A percentile compares a stretch with the other conserved stretches of the same genome.
Evolutionary conservation across 202 grass and related monocot species (phyloP).

Genomic region (Zoysia matrella): DNA sequence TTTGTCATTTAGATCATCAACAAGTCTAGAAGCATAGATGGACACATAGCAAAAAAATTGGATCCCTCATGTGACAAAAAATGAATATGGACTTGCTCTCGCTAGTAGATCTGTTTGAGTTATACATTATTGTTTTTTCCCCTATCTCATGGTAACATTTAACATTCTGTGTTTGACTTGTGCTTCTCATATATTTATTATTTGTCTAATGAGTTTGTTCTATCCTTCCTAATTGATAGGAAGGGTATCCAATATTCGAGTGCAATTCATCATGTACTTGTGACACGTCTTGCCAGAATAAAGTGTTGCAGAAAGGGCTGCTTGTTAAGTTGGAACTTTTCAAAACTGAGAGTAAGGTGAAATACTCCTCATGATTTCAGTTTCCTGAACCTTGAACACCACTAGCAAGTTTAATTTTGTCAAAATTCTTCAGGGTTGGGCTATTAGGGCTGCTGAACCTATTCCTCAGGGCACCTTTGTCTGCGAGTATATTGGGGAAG

Average conservation of each 20-base stretch:
- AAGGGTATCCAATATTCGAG: conserved; percentile 87
- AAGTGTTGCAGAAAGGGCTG: conserved; percentile 92
- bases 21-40: neutral
- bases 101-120: conserved; percentile 5
- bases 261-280: conserved; percentile 90
- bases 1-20: neutral
- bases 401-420: conserved; percentile 38
- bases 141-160: conserved; percentile 7
- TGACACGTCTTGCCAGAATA: conserved; percentile 78
- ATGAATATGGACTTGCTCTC: conserved; percentile 24
- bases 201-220: conserved; percentile 19
- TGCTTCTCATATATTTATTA: conserved; percentile 17
- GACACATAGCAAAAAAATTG: neutral
- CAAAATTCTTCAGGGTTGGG: conserved; percentile 84
- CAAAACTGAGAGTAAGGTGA: conserved; percentile 89
- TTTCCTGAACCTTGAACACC: conserved; percentile 10
- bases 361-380: conserved; percentile 17
- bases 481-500: conserved; percentile 47
- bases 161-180: conserved; percentile 9
- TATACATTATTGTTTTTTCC: conserved; percentile 19
- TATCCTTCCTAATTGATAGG: conserved; percentile 58
- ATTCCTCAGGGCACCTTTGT: conserved; percentile 73
- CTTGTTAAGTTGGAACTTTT: conserved; percentile 91
- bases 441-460: conserved; percentile 79
- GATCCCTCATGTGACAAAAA: neutral